Percentiles rank a stretch among this genome's conserved stretches.
These are phyloP conservation scores for Plasmodium reichenowi DNA, from an alignment of 169 alveolate genomes.

Conservation along the genomic window DNA sequence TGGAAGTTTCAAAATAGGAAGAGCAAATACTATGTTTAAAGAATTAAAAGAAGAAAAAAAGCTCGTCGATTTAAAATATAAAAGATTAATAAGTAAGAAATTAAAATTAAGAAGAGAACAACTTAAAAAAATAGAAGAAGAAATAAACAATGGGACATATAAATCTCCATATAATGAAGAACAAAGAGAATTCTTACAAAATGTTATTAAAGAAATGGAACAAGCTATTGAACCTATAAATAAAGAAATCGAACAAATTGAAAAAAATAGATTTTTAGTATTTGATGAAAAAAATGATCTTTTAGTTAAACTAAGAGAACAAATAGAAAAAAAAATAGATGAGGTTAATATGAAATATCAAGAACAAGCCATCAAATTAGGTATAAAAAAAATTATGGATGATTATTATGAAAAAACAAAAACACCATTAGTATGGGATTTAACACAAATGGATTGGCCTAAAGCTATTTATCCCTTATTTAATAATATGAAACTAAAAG, in stretches of 20 bases:
- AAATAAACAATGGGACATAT: slow-evolving; percentile 79
- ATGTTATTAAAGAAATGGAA: slow-evolving; percentile 73
- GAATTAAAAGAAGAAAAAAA: slow-evolving; percentile 73
- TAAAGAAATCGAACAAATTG: slow-evolving; percentile 79
- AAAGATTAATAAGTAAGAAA: slow-evolving; percentile 42
- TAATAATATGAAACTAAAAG: slow-evolving; percentile 77
- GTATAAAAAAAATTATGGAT: slow-evolving; percentile 59
- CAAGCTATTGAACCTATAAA: slow-evolving; percentile 77
- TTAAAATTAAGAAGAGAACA: slow-evolving; percentile 30
- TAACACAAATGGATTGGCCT: slow-evolving; percentile 82
- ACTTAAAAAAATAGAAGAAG: slow-evolving; percentile 53
- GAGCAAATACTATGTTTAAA: slow-evolving; percentile 73
- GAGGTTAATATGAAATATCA: slow-evolving; percentile 73
- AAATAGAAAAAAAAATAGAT: slow-evolving; percentile 68
- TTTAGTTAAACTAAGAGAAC: slow-evolving; percentile 78
- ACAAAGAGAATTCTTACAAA: slow-evolving; percentile 78
- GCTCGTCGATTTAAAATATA: slow-evolving; percentile 31
- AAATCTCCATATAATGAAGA: slow-evolving; percentile 80
- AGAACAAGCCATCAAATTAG: slow-evolving; percentile 52
- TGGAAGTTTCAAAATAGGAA: slow-evolving; percentile 71
- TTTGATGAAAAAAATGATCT: slow-evolving; percentile 81
- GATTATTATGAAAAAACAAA: slow-evolving; percentile 73
- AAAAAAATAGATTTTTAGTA: slow-evolving; percentile 70
- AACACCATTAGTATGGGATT: slow-evolving; percentile 84
- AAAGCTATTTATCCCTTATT: slow-evolving; percentile 78